phyloP scores from a whole-genome alignment of 176 grass and related monocot genomes.

The Raddia guianensis region DNA sequence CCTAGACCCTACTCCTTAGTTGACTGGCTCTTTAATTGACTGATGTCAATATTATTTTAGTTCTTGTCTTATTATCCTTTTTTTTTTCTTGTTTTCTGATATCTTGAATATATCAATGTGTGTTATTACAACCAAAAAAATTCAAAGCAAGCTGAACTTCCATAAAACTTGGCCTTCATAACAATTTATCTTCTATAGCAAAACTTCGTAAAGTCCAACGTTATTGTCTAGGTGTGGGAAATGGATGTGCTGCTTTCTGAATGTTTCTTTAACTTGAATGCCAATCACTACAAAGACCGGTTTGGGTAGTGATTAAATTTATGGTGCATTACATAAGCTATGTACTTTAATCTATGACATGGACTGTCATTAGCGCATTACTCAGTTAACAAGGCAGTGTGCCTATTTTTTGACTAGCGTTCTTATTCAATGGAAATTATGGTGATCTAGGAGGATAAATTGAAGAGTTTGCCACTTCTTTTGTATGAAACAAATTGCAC shows the following conservation, averaged over 20 bases:
- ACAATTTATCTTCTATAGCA: background rate
- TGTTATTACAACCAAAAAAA: background rate
- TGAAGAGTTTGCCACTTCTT: background rate
- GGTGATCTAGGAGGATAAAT: background rate
- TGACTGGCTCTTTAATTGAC: background rate
- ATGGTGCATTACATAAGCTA: background rate
- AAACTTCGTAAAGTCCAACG: background rate
- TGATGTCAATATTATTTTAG: background rate
- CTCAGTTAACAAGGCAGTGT: background rate
- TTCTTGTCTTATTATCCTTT: background rate
- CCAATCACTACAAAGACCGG: background rate
- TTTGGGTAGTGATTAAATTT: background rate
- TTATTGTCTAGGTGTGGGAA: background rate
- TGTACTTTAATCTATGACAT: constrained; percentile 9
- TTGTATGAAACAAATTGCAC: background rate
- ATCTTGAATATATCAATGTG: background rate
- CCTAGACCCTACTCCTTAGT: background rate
- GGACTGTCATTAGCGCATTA: background rate
- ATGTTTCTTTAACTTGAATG: constrained; percentile 7
- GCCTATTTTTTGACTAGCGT: background rate
- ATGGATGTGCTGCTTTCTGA: constrained; percentile 6
- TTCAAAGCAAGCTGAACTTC: background rate
- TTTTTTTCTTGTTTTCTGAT: background rate
- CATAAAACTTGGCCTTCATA: background rate
- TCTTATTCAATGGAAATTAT: constrained; percentile 1